Base-by-base conservation (phyloP, 208 protist species). In the Lotmaria passim region DNA sequence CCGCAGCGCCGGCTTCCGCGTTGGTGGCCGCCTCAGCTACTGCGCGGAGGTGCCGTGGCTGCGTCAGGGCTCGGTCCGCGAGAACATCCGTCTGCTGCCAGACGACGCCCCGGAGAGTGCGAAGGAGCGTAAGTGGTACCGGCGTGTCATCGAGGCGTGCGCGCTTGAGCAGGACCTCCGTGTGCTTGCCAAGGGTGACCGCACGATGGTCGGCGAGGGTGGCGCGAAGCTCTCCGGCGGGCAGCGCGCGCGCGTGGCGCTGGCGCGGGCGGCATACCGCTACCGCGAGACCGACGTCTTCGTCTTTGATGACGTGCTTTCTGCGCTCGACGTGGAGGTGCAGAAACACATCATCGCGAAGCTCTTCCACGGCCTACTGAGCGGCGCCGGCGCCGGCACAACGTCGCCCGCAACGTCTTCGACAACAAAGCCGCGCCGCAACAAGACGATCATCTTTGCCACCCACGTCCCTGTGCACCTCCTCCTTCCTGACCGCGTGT, bases 261-360 rank as follows among this genome's bases (percentile, higher is more conserved):
- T 98, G 15, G 93, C 94, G 57, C 81, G 94, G 26, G 88, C 93
- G 2, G 73, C 93, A 15, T 96, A 94, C 73, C 64, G 75, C 14
- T 71, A 85, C 44, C 61, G 71, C 38, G 69, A 68, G 23, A 73
- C 81, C 1, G 93, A 98, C 50, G 67, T 96, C 21, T 92, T 88
- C 68, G 41, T 98, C 12, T 57, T 98, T 3, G 97, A 99, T 62
- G 94, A 98, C 65, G 82, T 97, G 33, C 87, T 99, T 21, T 88
- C 79, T 19, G 93, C 96, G n/a, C 87, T 98, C 2, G 97, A 99
- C 81, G 86, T 85, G 30, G 78, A 97, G 44, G 87, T 98, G 36
- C 87, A 91, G 69, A 78, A 73, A 38, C 71, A 89, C 69, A 89
- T 97, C 26, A 93, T 94, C 76, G 56, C 63, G 24, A 51, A 95